A percentile compares a stretch with the other conserved stretches of the same genome.
These are phyloP conservation scores for Mycena galericulata DNA, from an alignment of 768 basidiomycete genomes.

Conservation along the genomic window DNA sequence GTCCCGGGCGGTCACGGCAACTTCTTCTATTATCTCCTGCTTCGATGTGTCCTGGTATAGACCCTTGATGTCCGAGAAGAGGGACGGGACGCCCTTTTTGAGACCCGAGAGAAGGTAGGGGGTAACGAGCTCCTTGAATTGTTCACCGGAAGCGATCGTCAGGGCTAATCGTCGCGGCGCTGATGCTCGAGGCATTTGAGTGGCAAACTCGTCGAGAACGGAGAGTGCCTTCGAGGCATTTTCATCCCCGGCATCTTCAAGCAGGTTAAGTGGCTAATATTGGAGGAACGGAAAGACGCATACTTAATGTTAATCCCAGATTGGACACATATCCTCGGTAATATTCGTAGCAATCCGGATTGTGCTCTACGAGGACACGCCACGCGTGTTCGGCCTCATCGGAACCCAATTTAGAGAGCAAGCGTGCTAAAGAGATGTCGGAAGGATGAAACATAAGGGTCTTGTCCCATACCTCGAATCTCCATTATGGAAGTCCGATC, in stretches of 20 bases:
- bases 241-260: conserved; percentile 58
- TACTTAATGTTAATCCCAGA: conserved; percentile 76
- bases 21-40: conserved; percentile 73
- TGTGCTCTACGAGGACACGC: conserved; percentile 84
- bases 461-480: too few species aligned
- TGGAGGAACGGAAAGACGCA: conserved; percentile 33
- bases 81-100: conserved; percentile 88
- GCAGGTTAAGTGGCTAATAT: conserved; percentile 31
- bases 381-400: conserved; percentile 87
- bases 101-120: conserved; percentile 79
- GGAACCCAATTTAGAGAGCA: conserved; percentile 74
- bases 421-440: too few species aligned
- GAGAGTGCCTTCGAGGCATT: conserved; percentile 64
- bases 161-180: conserved; percentile 83
- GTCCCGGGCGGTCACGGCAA: conserved; percentile 64
- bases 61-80: conserved; percentile 92
- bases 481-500: conserved; percentile 79
- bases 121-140: conserved; percentile 73
- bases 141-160: conserved; percentile 70
- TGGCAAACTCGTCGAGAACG: conserved; percentile 69
- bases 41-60: conserved; percentile 80
- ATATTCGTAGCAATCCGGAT: conserved; percentile 85
- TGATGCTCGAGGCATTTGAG: conserved; percentile 73
- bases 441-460: too few species aligned
- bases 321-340: conserved; percentile 79